Evolutionary conservation across 176 grass and related monocot species (phyloP).

Genomic region (Paspalum notatum): DNA sequence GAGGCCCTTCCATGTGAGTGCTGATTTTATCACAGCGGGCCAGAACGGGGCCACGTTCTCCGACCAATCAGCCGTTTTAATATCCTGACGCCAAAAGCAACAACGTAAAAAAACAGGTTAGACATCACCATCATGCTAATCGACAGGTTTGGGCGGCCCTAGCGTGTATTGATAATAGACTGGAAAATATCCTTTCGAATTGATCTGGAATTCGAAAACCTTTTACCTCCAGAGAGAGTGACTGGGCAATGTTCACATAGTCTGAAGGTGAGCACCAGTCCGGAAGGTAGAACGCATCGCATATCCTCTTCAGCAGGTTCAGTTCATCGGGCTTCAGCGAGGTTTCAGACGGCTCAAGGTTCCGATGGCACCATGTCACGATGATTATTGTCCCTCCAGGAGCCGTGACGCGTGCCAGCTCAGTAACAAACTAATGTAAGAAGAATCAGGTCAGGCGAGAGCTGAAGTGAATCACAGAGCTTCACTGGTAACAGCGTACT

Average conservation of each 20-base stretch:
- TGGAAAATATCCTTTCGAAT: background rate
- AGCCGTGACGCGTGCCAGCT: constrained; percentile 78
- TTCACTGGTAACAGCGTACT: background rate
- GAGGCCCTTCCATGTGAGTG: constrained; percentile 85
- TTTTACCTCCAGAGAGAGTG: constrained; percentile 75
- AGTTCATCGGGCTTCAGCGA: constrained; percentile 76
- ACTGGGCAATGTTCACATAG: constrained; percentile 73
- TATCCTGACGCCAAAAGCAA: constrained; percentile 57
- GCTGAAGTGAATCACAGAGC: background rate
- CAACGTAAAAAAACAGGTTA: background rate
- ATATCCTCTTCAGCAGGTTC: constrained; percentile 84
- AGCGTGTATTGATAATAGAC: too few relatives aligned
- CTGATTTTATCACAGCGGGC: constrained; percentile 89
- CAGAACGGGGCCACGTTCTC: constrained; percentile 96
- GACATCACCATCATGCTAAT: too few relatives aligned
- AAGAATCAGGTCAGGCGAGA: background rate
- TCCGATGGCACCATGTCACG: constrained; percentile 95
- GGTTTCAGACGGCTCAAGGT: constrained; percentile 65
- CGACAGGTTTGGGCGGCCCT: too few relatives aligned
- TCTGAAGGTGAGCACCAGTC: constrained; percentile 94
- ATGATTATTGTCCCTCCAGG: constrained; percentile 87
- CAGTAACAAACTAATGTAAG: constrained; percentile 62
- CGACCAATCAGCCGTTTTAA: constrained; percentile 89
- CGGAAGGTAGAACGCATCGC: constrained; percentile 85
- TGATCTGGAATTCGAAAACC: background rate